Conservation (phyloP, 805 yeast genomes). For the Yarrowia sp. region DNA sequence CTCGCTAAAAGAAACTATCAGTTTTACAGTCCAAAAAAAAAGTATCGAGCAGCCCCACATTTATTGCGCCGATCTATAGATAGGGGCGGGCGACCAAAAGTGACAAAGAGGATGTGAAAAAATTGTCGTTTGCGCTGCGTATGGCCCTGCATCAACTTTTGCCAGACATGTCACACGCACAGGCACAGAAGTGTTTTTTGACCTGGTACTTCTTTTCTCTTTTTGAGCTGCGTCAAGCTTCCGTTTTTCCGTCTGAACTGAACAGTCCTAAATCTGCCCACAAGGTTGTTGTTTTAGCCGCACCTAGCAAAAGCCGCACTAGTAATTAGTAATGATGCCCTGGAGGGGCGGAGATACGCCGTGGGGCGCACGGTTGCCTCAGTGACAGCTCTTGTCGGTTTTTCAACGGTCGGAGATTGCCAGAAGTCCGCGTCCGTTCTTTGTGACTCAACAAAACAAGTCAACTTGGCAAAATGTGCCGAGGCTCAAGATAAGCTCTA, state of each 20-base stretch:
- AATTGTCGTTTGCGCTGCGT: not conserved
- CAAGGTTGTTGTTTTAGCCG: not conserved
- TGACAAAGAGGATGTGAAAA: not conserved
- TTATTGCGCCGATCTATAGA: too few species aligned
- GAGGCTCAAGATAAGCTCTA: conserved; percentile 9
- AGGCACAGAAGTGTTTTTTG: not conserved
- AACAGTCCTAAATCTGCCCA: not conserved
- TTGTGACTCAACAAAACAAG: conserved; percentile 12
- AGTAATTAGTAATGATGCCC: not conserved
- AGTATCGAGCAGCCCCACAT: conserved; percentile 3
- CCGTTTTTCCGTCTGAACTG: not conserved
- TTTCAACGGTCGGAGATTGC: not conserved
- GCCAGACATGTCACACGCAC: not conserved
- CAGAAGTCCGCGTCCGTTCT: not conserved
- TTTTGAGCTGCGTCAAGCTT: not conserved
- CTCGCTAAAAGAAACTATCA: not conserved
- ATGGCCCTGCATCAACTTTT: not conserved
- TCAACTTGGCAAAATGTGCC: not conserved
- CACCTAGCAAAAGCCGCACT: not conserved
- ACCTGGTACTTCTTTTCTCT: not conserved
- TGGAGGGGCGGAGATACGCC: not conserved
- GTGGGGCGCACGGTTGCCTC: not conserved
- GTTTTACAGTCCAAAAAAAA: not conserved
- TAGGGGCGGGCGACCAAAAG: too few species aligned
- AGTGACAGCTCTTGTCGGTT: not conserved